A percentile compares a stretch with the other conserved stretches of the same genome.
These are phyloP conservation scores for Fraxinus sp. DNA, from an alignment of 305 asterid species.

Conservation along the genomic window DNA sequence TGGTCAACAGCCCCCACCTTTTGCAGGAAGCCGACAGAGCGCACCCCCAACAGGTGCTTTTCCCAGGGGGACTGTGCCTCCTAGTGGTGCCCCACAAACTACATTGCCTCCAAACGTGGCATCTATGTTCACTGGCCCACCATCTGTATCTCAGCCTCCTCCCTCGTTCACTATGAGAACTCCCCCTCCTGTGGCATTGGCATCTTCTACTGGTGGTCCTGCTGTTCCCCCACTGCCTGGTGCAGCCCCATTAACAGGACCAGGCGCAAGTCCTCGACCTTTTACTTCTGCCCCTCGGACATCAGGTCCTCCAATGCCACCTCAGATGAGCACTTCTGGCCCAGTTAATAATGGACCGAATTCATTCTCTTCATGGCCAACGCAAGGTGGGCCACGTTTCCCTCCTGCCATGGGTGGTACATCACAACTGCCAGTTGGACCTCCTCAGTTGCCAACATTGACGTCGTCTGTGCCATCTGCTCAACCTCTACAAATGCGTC, in stretches of 20 bases:
- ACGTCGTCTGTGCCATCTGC: conserved; percentile 48
- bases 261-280: conserved; percentile 65
- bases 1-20: conserved; percentile 74
- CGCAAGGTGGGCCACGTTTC: conserved; percentile 56
- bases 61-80: conserved; percentile 57
- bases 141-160: conserved; percentile 60
- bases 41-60: conserved; percentile 74
- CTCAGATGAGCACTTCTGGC: conserved; percentile 40
- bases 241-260: conserved; percentile 12
- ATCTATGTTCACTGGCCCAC: conserved; percentile 53
- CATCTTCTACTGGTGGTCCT: conserved; percentile 53
- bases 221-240: conserved; percentile 39
- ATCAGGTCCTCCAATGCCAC: conserved; percentile 47
- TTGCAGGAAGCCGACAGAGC: conserved; percentile 65
- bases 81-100: conserved; percentile 48
- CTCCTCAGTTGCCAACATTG: conserved; percentile 52
- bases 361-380: conserved; percentile 44
- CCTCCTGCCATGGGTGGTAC: conserved; percentile 57
- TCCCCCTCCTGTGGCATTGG: conserved; percentile 65
- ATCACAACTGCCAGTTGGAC: conserved; percentile 54
- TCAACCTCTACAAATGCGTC: conserved; percentile 57
- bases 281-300: conserved; percentile 44
- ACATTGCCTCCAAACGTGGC: conserved; percentile 50
- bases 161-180: conserved; percentile 61
- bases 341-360: conserved; percentile 72